Evolutionary conservation across 2,329 filamentous ascomycete genomes (phyloP), one percentile per base, ranked within the genome.

Genomic region (Leptographium flavum): DNA sequence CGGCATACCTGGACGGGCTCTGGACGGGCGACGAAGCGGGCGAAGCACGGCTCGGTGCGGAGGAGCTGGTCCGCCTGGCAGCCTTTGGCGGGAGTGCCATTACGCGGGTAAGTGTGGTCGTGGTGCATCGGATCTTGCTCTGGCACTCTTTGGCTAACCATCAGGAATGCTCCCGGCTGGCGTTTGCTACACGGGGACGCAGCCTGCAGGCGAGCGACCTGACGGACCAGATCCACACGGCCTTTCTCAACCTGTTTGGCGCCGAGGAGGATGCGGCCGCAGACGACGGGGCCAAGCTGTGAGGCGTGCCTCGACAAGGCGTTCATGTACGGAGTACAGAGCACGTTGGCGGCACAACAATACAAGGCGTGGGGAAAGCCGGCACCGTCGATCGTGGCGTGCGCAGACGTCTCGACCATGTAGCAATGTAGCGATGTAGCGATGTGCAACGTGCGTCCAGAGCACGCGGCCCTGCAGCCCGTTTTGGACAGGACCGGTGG

Each of bases 131-230:
- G 9, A 10, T 36, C 14, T 4, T 21, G 3, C 10, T 21, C n/a
- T 4, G 4, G n/a, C 7, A n/a, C 19, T 8, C 17, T 39, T 39
- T 28, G 19, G 17, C 31, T 25, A 41, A 40, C 40, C 13, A 10
- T 7, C 15, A 76, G 74, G 76, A 94, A 60, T 94, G 83, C 58
- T 95, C 90, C 19, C 75, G 86, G 42, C 67, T 88, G 48, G 92
- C 92, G 0, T 98, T 93, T 63, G 70, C 76, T 55, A 84, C 88
- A 61, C 85, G 81, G 57, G 90, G 92, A 1, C 75, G 92, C 52
- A 87, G 84, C 58, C 65, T 98, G 58, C 92, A 96, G 66, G 92
- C 92, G 1, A 87, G 84, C 53, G 92, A 96, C 63, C 65, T 98
- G 58, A 95, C 90, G 0, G 87, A 92, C 17, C 83, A 94, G 63